Evolutionary conservation across 208 protist species (phyloP), one percentile per base, ranked within the genome.

Genomic region (Crithidia expoeki): DNA sequence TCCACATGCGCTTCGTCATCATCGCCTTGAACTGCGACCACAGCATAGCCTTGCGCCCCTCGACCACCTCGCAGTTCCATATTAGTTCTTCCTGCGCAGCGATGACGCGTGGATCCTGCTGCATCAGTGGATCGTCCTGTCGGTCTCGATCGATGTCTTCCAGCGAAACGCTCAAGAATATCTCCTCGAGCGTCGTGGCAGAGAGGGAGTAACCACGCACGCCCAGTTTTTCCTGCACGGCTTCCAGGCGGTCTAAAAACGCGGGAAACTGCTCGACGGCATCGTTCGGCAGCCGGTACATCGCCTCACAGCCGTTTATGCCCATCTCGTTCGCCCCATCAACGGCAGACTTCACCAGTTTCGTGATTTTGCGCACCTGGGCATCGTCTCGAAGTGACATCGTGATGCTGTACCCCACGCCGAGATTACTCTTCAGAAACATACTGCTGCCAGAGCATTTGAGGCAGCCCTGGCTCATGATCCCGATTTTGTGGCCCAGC

Each of bases 401-500:
- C 60, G 34, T 81, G 44, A 55, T 73, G 66, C 40, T 89, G 74
- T 95, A 95, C 28, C 83, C 88, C 0, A 76, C 30, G 33, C 82
- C 84, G 17, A 85, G 60, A n/a, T 71, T 50, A 2, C 75, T 74
- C 60, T 85, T 84, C 36, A 95, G 80, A 25, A 94, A 91, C 27
- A 92, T 27, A 21, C 58, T 81, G 58, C 80, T 89, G 30, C 90
- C 90, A 19, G 71, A 59, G 75, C 89, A 94, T 46, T 81, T 68
- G 25, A 95, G 67, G 12, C 62, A 34, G 49, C 92, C 89, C 33
- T 69, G 40, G 38, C 72, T 77, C 72, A 99, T 83, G 53, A 99
- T 98, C 2, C 83, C 96, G 38, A 99, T 93, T 28, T 80, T 76
- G 67, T 98, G 82, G 32, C 88, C 85, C 11, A 99, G 84, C 16